These are phyloP conservation scores for Cryptococcus sp. DNA, from an alignment of 1,284 basidiomycete species.

Conservation along the genomic window DNA sequence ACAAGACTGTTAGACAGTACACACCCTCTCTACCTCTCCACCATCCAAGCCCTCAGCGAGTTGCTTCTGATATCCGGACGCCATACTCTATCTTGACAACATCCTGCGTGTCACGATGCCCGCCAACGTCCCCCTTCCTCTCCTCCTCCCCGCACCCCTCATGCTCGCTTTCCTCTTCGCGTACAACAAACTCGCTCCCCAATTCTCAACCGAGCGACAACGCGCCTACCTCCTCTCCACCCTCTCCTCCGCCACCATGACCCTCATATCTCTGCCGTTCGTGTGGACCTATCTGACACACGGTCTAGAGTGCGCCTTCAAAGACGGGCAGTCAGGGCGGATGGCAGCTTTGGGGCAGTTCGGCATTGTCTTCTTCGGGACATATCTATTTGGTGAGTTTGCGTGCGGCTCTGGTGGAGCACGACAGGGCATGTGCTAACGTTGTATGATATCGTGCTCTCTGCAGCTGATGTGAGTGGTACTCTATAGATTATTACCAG, in stretches of 20 bases:
- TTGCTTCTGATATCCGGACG: background rate
- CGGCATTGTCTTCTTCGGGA: conserved; percentile 38
- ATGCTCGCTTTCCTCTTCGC: conserved; percentile 15
- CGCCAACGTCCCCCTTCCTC: conserved; percentile 18
- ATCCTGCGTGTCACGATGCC: background rate
- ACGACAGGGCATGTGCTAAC: background rate
- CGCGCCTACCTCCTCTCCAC: conserved; percentile 59
- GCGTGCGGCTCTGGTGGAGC: background rate
- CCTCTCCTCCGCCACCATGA: conserved; percentile 54
- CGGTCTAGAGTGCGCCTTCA: conserved; percentile 28
- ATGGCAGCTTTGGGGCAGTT: conserved; percentile 23
- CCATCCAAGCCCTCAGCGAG: too few species aligned
- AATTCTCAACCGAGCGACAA: conserved; percentile 52
- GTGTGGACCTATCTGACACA: conserved; percentile 49
- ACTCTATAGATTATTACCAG: conserved; percentile 13
- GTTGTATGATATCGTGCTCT: background rate
- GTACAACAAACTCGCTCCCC: conserved; percentile 49
- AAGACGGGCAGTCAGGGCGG: conserved; percentile 28
- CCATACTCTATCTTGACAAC: background rate
- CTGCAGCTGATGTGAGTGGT: conserved; percentile 27
- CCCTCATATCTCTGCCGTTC: conserved; percentile 54
- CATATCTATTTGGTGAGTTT: conserved; percentile 44
- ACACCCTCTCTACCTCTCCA: too few species aligned
- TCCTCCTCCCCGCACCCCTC: conserved; percentile 37
- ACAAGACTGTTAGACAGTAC: too few species aligned